A percentile compares a stretch with the other conserved stretches of the same genome.
Evolutionary conservation across 2,329 filamentous ascomycete genomes (phyloP).

Genomic region (Cladobotryum protrusum): DNA sequence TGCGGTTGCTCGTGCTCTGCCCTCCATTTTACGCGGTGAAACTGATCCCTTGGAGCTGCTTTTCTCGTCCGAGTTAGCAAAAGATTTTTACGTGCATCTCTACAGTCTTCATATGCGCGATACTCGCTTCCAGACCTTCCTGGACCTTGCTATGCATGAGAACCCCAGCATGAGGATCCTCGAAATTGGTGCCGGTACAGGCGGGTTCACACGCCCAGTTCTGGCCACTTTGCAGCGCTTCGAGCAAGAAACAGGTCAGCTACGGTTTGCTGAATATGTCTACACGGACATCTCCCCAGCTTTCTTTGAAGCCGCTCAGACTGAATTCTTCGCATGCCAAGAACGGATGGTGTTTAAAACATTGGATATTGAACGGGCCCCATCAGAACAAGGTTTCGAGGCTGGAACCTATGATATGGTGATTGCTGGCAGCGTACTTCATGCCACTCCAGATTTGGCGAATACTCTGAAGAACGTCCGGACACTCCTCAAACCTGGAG

Average conservation of each 20-base stretch:
- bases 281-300: constrained; percentile 35
- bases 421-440: constrained; percentile 23
- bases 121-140: background rate
- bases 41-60: constrained; percentile 31
- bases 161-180: constrained; percentile 30
- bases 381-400: constrained; percentile 14
- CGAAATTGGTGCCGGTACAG: constrained; percentile 36
- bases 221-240: constrained; percentile 18
- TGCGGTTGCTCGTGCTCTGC: constrained; percentile 15
- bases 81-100: constrained; percentile 28
- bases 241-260: constrained; percentile 13
- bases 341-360: constrained; percentile 20
- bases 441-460: constrained; percentile 23
- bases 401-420: constrained; percentile 17
- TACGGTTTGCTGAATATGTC: constrained; percentile 25
- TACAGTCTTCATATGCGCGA: constrained; percentile 20
- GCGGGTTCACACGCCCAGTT: constrained; percentile 26
- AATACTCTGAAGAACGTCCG: constrained; percentile 16
- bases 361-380: constrained; percentile 15
- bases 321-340: constrained; percentile 6
- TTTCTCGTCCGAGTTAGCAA: constrained; percentile 27
- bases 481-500: constrained; percentile 22
- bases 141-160: constrained; percentile 22
- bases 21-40: constrained; percentile 25
- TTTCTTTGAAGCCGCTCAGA: constrained; percentile 26